Conservation (phyloP, 805 yeast species). For the Candida ovalis region DNA sequence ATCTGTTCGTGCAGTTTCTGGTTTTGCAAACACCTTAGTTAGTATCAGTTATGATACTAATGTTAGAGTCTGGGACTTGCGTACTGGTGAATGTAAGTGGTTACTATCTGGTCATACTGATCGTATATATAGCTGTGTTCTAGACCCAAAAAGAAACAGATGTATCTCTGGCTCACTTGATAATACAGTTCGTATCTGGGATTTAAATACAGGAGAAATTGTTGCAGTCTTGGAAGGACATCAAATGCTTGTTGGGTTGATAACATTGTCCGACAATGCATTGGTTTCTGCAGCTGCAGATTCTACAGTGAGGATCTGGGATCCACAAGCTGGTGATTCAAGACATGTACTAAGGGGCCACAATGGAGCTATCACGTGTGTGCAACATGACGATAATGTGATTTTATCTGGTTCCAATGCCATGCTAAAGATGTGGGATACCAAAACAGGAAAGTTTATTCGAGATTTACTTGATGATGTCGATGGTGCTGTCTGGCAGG, state of each 20-base stretch:
- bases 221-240: conserved; percentile 79
- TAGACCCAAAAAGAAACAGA: conserved; percentile 69
- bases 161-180: conserved; percentile 94
- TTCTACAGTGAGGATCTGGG: conserved; percentile 88
- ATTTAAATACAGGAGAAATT: conserved; percentile 68
- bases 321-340: conserved; percentile 70
- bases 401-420: conserved; percentile 88
- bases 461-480: conserved; percentile 71
- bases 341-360: conserved; percentile 74
- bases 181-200: conserved; percentile 86
- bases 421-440: conserved; percentile 84
- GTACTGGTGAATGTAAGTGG: conserved; percentile 67
- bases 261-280: conserved; percentile 70
- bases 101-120: conserved; percentile 82
- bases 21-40: conserved; percentile 76
- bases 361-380: conserved; percentile 85
- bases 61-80: conserved; percentile 88
- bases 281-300: conserved; percentile 96
- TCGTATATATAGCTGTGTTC: conserved; percentile 82
- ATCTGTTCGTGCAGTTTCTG: conserved; percentile 83
- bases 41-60: conserved; percentile 90
- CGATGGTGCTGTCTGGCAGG: conserved; percentile 92
- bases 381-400: conserved; percentile 80
- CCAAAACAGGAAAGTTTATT: conserved; percentile 70
- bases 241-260: conserved; percentile 81